A percentile compares a stretch with the other conserved stretches of the same genome.
Conservation (phyloP, 805 yeast species). For the Zygotorulaspora sp. region DNA sequence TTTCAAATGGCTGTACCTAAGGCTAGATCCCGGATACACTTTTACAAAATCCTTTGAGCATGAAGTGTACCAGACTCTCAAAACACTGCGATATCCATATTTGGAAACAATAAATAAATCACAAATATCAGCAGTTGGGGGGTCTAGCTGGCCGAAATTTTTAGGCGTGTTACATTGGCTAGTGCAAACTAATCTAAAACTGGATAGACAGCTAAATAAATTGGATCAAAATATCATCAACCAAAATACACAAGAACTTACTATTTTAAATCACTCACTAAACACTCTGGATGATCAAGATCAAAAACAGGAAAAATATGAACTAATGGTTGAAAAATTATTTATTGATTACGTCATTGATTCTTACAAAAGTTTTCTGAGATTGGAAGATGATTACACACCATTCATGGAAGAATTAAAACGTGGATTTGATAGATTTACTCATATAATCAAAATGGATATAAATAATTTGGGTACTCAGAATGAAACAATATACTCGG, state of each 20-base stretch:
- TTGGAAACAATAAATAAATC: conserved; percentile 75
- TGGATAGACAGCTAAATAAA: conserved; percentile 33
- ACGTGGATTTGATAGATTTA: conserved; percentile 48
- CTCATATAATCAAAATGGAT: conserved; percentile 46
- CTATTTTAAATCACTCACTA: conserved; percentile 25
- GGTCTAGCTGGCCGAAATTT: conserved; percentile 80
- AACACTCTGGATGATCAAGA: conserved; percentile 30
- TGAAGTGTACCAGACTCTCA: conserved; percentile 67
- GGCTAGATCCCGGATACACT: conserved; percentile 73
- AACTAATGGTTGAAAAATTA: conserved; percentile 40
- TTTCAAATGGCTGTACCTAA: conserved; percentile 73
- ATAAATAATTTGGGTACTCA: conserved; percentile 40
- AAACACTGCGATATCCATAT: conserved; percentile 70
- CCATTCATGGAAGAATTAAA: conserved; percentile 53
- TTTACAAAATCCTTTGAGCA: conserved; percentile 66
- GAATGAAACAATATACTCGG: conserved; percentile 38
- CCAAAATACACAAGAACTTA: conserved; percentile 32
- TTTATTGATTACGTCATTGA: conserved; percentile 58
- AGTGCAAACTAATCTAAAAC: conserved; percentile 48
- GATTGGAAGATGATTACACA: conserved; percentile 58
- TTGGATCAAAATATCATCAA: conserved; percentile 22
- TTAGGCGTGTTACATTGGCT: conserved; percentile 83
- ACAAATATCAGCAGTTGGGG: conserved; percentile 87
- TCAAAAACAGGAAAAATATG: conserved; percentile 34
- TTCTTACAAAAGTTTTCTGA: conserved; percentile 63